Conservation (phyloP, 78 protist genomes). For the Dictyostelium citrinum region DNA sequence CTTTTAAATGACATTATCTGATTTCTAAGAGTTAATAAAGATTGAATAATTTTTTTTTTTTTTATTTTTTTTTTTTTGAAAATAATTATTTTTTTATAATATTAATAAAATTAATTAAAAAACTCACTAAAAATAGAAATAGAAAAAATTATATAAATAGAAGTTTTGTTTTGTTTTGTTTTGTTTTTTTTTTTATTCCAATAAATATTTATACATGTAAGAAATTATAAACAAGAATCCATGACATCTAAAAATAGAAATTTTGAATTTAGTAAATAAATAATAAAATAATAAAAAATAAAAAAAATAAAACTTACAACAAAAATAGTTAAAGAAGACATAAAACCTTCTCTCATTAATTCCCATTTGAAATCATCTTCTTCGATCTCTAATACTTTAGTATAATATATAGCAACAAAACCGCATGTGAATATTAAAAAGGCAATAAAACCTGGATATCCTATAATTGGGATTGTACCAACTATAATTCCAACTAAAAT, state of each 20-base stretch:
- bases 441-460: constrained; percentile 2
- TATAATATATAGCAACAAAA: constrained; percentile 33
- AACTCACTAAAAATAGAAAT: not conserved
- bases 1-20: not conserved
- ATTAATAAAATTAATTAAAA: not conserved
- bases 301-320: constrained; percentile 9
- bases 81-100: not conserved
- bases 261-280: not conserved
- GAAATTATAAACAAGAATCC: constrained; percentile 39
- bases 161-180: not conserved
- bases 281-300: not conserved
- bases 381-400: constrained; percentile 43
- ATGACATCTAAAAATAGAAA: constrained; percentile 36
- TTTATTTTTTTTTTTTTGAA: not conserved
- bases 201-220: constrained; percentile 24
- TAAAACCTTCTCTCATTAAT: constrained; percentile 62
- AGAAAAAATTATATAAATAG: not conserved
- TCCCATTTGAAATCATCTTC: constrained; percentile 66
- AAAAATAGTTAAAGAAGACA: constrained; percentile 45
- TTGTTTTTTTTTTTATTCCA: not conserved
- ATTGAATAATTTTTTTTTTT: too few relatives aligned
- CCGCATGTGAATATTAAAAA: not conserved
- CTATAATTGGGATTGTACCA: constrained; percentile 30
- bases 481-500: constrained; percentile 9
- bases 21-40: not conserved